Evolutionary conservation across 352 stramenopile genomes (phyloP), one percentile per base, ranked within the genome.

Genomic region (Synura sp.): DNA sequence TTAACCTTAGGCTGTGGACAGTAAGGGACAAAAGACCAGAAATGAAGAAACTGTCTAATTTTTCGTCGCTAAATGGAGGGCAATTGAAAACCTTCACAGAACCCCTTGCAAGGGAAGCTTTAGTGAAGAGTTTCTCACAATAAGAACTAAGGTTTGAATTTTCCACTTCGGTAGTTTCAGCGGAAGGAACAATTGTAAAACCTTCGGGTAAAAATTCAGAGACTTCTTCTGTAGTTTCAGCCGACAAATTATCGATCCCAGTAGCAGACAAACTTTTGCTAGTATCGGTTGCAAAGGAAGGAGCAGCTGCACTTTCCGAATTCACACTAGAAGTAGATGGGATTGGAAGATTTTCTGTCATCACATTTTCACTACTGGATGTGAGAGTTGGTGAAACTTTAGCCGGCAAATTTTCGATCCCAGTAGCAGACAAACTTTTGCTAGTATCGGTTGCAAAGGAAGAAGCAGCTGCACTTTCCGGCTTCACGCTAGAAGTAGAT

Each of bases 21-120:
- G 53, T 67, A 67, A 67, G 53, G 53, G 53, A 67, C 53, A 67
- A 67, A 67, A 67, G 53, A 67, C 53, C 53, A 67, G 53, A 67
- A 67, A 67, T 67, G 53, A 67, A 67, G 53, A 67, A 67, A 67
- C 53, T 67, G 53, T 67, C 53, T 67, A 67, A 67, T 67, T 67
- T 67, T 67, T 67, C 53, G 53, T 67, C 53, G 53, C 53, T 67
- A 67, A 67, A 67, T 67, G 53, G 53, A 67, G 53, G 53, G 53
- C 53, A 67, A 67, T 67, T 67, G 53, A 67, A 67, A 67, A 67
- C 53, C 53, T 67, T 67, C 53, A 67, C 53, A 67, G 53, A 67
- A 67, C 53, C 53, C 53, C 53, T 67, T 67, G 53, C 53, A 67
- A 33, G n/a, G 53, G 53, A 67, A 67, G 53, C 53, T 67, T 67